A percentile compares a stretch with the other conserved stretches of the same genome.
Conservation (phyloP, 2,329 filamentous ascomycete genomes). For the Neoscytalidium dimidiatum region DNA sequence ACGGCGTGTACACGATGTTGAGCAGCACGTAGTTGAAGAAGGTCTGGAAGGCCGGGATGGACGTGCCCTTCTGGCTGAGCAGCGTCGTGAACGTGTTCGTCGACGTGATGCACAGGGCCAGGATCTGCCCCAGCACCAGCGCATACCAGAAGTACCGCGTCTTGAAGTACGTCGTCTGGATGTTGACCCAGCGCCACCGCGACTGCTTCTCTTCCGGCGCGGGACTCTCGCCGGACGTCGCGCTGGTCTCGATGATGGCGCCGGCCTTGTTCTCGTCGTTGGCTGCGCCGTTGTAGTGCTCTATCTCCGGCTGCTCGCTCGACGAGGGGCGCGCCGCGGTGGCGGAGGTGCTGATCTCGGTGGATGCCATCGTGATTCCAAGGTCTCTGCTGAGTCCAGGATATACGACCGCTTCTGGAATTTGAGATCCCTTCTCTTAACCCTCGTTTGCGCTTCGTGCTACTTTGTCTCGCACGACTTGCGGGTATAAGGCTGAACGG, state of each 20-base stretch:
- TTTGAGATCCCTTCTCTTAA: background rate
- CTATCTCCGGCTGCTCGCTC: background rate
- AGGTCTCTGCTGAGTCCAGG: background rate
- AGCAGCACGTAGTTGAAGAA: constrained; percentile 93
- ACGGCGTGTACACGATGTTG: constrained; percentile 76
- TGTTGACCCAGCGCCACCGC: background rate
- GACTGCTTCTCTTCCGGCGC: background rate
- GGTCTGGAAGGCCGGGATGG: constrained; percentile 92
- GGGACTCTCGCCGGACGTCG: background rate
- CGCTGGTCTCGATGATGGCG: background rate
- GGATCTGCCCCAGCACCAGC: constrained; percentile 57
- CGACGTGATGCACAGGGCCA: constrained; percentile 85
- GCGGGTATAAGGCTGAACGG: background rate
- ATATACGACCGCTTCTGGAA: background rate
- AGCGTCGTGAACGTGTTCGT: constrained; percentile 90
- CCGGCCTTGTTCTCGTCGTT: background rate
- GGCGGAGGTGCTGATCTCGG: background rate
- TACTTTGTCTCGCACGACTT: background rate
- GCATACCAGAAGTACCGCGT: constrained; percentile 21
- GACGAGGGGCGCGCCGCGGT: background rate
- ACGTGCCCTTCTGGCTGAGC: constrained; percentile 65
- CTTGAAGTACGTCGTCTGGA: constrained; percentile 17
- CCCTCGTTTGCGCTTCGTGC: background rate
- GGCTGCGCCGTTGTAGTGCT: background rate
- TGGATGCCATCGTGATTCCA: background rate